phyloP scores from a whole-genome alignment of 2,329 filamentous ascomycete genomes.

The Daldinia eschscholtzii region DNA sequence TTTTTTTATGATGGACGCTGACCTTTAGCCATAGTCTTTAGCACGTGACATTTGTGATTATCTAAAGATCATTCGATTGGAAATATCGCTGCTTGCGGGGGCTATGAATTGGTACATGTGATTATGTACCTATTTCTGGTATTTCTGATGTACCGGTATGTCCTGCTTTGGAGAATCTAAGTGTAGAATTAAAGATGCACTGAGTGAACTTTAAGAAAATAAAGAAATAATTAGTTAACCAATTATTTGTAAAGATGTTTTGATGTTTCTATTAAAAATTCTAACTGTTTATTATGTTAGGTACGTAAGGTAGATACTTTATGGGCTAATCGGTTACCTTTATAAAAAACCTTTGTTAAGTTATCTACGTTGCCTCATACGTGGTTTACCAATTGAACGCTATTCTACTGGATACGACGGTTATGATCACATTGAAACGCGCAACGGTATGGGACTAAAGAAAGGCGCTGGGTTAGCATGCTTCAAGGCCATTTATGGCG shows the following conservation, averaged over 20 bases:
- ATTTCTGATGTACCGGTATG: too few relatives aligned
- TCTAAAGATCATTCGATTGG: conserved; percentile 19
- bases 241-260: too few relatives aligned
- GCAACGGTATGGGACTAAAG: neutral
- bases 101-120: neutral
- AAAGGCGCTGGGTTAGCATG: neutral
- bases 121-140: neutral
- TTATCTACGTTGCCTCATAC: too few relatives aligned
- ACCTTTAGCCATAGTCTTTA: neutral
- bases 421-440: neutral
- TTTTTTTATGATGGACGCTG: neutral
- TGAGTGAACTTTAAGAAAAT: neutral
- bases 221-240: neutral
- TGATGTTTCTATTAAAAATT: neutral
- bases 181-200: neutral
- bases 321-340: too few relatives aligned
- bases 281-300: too few relatives aligned
- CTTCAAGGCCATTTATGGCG: neutral
- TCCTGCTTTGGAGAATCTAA: too few relatives aligned
- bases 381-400: too few relatives aligned
- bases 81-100: conserved; percentile 3
- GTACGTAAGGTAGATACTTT: neutral
- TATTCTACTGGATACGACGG: neutral
- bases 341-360: too few relatives aligned
- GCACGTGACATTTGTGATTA: conserved; percentile 5